Conservation (phyloP, 371 early-diverging fungal genomes). For the Mortierella sp. region DNA sequence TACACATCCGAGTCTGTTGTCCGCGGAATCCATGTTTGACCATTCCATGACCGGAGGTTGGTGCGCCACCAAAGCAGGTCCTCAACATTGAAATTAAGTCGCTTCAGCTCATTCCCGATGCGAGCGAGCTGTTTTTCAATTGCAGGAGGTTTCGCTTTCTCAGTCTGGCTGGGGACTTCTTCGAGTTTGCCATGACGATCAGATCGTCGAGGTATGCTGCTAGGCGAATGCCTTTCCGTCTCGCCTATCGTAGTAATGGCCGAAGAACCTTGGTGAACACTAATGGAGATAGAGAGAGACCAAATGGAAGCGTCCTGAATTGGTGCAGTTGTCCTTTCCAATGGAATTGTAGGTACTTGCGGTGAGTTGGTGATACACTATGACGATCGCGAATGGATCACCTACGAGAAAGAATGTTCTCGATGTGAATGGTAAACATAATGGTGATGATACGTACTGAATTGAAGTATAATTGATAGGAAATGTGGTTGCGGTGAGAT, state of each 20-base stretch:
- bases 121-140: slow-evolving; percentile 20
- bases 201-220: slow-evolving; percentile 36
- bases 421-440: too few species aligned
- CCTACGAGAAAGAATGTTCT: too few species aligned
- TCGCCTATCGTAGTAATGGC: slow-evolving; percentile 51
- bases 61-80: slow-evolving; percentile 15
- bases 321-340: slow-evolving; percentile 63
- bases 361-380: slow-evolving; percentile 24
- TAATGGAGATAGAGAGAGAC: slow-evolving; percentile 45
- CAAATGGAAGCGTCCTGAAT: slow-evolving; percentile 54
- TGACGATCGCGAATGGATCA: too few species aligned
- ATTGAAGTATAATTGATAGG: too few species aligned
- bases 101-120: neutral
- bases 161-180: slow-evolving; percentile 46
- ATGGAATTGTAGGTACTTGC: slow-evolving; percentile 58
- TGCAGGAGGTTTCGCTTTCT: slow-evolving; percentile 23
- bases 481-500: too few species aligned
- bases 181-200: too few species aligned
- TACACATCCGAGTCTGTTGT: slow-evolving; percentile 9
- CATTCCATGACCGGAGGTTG: slow-evolving; percentile 18
- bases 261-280: slow-evolving; percentile 54
- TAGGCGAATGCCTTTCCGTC: slow-evolving; percentile 35
- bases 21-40: neutral
- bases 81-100: neutral
- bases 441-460: too few species aligned